Conservation (phyloP, 164 flowering plant species). For the Vitis riparia region DNA sequence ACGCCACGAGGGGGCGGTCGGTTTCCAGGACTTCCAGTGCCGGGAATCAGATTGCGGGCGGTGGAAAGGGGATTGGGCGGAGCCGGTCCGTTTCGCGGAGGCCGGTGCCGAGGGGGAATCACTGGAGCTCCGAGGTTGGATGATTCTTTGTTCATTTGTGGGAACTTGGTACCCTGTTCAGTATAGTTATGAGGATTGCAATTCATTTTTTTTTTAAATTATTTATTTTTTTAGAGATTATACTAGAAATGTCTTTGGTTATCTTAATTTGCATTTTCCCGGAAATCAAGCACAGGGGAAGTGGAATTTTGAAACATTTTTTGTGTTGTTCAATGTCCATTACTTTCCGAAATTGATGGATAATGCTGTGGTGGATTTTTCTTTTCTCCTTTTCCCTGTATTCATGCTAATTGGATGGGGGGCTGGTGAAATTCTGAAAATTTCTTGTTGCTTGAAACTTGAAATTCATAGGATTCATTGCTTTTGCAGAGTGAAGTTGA, state of each 20-base stretch:
- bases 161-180: too few relatives aligned
- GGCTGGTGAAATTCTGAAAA: too few relatives aligned
- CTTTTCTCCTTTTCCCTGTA: slow-evolving; percentile 3
- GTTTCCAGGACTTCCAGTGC: slow-evolving; percentile 32
- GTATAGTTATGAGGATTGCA: too few relatives aligned
- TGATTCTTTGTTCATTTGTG: too few relatives aligned
- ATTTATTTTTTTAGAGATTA: too few relatives aligned
- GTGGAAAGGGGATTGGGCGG: slow-evolving; percentile 36
- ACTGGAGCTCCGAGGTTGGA: slow-evolving; percentile 49
- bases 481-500: slow-evolving; percentile 48
- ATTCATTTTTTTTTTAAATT: too few relatives aligned
- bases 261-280: too few relatives aligned
- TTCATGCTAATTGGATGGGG: neutral
- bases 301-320: too few relatives aligned
- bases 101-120: slow-evolving; percentile 38
- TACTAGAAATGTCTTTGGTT: too few relatives aligned
- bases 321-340: too few relatives aligned
- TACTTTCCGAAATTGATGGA: too few relatives aligned
- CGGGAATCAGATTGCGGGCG: slow-evolving; percentile 14
- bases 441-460: neutral
- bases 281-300: too few relatives aligned
- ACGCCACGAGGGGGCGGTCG: slow-evolving; percentile 56
- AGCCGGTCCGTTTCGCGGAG: slow-evolving; percentile 42
- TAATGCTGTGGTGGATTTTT: neutral
- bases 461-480: slow-evolving; percentile 2